Base-by-base conservation (phyloP, 495 filamentous ascomycete genomes). In the Stereocaulon alpinum region DNA sequence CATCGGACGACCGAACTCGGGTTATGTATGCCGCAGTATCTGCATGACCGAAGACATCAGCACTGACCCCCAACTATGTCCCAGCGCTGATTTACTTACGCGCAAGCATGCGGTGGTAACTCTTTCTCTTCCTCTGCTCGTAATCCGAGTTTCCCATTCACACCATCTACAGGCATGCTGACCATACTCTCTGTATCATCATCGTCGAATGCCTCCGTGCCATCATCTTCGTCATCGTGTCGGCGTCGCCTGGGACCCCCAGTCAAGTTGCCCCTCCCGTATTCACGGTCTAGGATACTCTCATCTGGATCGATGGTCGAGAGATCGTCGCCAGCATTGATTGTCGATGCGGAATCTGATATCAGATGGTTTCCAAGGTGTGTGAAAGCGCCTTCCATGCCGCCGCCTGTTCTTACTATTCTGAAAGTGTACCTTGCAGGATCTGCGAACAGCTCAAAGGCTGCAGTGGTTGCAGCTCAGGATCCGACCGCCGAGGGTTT, bases 1-100 rank as follows among this genome's bases (percentile, higher is more conserved):
- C 93, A 99, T 72, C 95, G 96, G 56, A 97, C 93, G 55, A 97
- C 94, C 63, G 89, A 91, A 68, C 86, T 85, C 12, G 92, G 83
- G 61, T 93, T 94, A 72, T 99, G 93, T 62, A 99, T 99, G 56
- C 93, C 93, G 68, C 93, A 99, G 71, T 99, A 98, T 52, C 89
- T 95, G 20, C 30, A 65, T 61, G 50, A 57, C 4, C 30, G n/a
- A 1, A 40, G 17, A 17, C 7, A 29, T 18, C 42, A 51, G 14
- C 20, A 69, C 30, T 37, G 52, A 72, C 63, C 17, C 22, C 18
- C 27, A 18, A 56, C 27, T 30, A 30, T 37, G 30, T 52, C 15
- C 18, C 14, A 30, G 40, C 40, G 15, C 48, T 22, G 42, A 58
- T 22, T 2, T 43, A 86, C 89, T 78, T 79, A 94, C 83, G 93